These are phyloP conservation scores for Pythium periplocum DNA, from an alignment of 352 stramenopile genomes.

Conservation along the genomic window DNA sequence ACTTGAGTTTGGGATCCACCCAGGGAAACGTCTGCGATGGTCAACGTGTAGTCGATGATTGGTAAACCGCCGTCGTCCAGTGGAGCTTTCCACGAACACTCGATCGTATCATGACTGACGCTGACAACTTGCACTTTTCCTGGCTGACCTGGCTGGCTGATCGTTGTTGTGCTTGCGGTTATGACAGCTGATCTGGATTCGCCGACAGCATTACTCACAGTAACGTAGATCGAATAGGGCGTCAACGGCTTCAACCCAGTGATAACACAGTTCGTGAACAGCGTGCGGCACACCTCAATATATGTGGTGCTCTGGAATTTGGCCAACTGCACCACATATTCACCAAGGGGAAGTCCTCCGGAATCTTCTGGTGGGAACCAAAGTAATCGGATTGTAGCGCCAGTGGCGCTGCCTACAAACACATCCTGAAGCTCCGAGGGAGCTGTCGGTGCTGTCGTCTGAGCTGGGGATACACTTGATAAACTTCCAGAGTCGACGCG, in stretches of 20 bases:
- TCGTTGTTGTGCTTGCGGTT: too few species aligned
- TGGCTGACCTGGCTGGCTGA: too few species aligned
- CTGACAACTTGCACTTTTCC: too few species aligned
- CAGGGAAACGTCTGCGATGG: constrained; percentile 4
- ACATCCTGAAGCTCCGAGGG: constrained; percentile 28
- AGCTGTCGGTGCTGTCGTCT: constrained; percentile 26
- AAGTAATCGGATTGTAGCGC: constrained; percentile 29
- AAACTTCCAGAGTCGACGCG: constrained; percentile 15
- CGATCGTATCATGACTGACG: constrained; percentile 4
- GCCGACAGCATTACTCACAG: constrained; percentile 30
- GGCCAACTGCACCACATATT: constrained; percentile 30
- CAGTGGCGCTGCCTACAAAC: constrained; percentile 11
- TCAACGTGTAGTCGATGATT: constrained; percentile 26
- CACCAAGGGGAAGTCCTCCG: constrained; percentile 33
- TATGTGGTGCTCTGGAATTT: constrained; percentile 15
- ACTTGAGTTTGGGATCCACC: background rate
- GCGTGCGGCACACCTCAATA: constrained; percentile 16
- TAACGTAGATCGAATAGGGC: constrained; percentile 36
- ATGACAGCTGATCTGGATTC: constrained; percentile 13
- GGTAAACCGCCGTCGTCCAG: constrained; percentile 30
- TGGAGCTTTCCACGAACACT: constrained; percentile 23
- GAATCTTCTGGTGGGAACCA: constrained; percentile 39
- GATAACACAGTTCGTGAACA: constrained; percentile 22
- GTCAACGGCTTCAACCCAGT: constrained; percentile 22
- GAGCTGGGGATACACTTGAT: constrained; percentile 18